Conservation (phyloP, 2,329 filamentous ascomycete genomes). For the Epicoccum sorghinum region DNA sequence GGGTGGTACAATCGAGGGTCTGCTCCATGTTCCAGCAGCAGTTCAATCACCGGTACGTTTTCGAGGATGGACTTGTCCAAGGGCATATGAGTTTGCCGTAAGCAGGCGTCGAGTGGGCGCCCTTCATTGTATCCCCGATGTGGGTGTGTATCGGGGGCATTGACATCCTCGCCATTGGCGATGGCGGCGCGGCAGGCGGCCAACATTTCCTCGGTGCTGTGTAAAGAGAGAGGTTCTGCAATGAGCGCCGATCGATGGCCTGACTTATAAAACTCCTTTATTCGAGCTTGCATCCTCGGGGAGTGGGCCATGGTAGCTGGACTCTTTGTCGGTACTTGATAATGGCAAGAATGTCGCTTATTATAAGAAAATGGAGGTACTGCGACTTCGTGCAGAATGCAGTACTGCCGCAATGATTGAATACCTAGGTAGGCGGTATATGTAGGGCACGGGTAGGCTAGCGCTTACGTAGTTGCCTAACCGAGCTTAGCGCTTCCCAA, state of each 20-base stretch:
- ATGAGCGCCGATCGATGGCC: constrained; percentile 12
- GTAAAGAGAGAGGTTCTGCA: constrained; percentile 5
- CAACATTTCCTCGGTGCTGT: constrained; percentile 10
- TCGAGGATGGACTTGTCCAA: constrained; percentile 5
- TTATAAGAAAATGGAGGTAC: too few relatives aligned
- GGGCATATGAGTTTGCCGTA: constrained; percentile 11
- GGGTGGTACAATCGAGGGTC: constrained; percentile 64
- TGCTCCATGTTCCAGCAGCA: constrained; percentile 85
- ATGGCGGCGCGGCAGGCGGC: constrained; percentile 14
- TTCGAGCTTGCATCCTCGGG: too few relatives aligned
- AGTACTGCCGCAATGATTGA: too few relatives aligned
- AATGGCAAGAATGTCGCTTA: too few relatives aligned
- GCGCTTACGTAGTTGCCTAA: too few relatives aligned
- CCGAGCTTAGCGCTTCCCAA: too few relatives aligned
- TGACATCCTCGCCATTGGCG: constrained; percentile 15
- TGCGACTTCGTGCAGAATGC: too few relatives aligned
- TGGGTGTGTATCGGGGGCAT: constrained; percentile 7
- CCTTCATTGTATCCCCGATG: constrained; percentile 14
- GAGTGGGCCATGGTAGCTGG: too few relatives aligned
- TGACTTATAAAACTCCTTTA: too few relatives aligned
- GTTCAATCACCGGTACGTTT: constrained; percentile 69
- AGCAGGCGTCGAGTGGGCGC: constrained; percentile 15
- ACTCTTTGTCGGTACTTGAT: too few relatives aligned
- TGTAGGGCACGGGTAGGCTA: too few relatives aligned
- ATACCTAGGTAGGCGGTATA: too few relatives aligned